Base-by-base conservation (phyloP, 1,284 basidiomycete genomes). In the Exobasidium cylindrosporum region DNA sequence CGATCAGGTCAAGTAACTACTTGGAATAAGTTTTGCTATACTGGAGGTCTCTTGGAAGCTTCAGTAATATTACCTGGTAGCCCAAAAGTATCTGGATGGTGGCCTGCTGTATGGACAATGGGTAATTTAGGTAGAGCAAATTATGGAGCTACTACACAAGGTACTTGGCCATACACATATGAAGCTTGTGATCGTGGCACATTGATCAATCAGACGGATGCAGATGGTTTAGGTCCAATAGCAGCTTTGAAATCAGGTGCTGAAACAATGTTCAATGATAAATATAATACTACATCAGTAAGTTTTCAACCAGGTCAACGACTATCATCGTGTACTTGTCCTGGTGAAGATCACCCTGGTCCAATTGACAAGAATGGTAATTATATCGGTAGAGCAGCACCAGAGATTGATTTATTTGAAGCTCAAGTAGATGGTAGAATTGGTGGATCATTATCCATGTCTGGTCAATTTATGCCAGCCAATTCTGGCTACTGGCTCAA, bases 341-440 rank as follows among this genome's bases (percentile, higher is more conserved):
- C 44, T 17, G 58, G 64, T 10, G 65, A 61, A 29, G 77, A 78
- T 58, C 78, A 79, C 43, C 78, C 78, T 1, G 78, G 78, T 1
- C 77, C 74, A 1, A 57, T 52, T 26, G 63, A 68, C 21, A 31
- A 63, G 21, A 73, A 78, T 40, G 77, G 77, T 1, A 57, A 68
- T 0, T 75, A 61, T 60, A 68, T 70, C 13, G 78, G 70, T 1
- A 85, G 92, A 31, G 84, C 87, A 0, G 89, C 91, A 0, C 92
- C 91, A 4, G 91, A 94, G 81, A 92, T 95, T 61, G 89, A 91
- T 81, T 82, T 91, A 40, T 84, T 91, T 62, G 89, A 92, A 78
- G 89, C 88, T 5, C 56, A 61, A 30, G 62, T 64, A 4, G 81
- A 82, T 26, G 70, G 73, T 6, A 70, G 72, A 50, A 59, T 57